Evolutionary conservation across 1,284 basidiomycete genomes (phyloP).

Genomic region (Golubevia pallescens): DNA sequence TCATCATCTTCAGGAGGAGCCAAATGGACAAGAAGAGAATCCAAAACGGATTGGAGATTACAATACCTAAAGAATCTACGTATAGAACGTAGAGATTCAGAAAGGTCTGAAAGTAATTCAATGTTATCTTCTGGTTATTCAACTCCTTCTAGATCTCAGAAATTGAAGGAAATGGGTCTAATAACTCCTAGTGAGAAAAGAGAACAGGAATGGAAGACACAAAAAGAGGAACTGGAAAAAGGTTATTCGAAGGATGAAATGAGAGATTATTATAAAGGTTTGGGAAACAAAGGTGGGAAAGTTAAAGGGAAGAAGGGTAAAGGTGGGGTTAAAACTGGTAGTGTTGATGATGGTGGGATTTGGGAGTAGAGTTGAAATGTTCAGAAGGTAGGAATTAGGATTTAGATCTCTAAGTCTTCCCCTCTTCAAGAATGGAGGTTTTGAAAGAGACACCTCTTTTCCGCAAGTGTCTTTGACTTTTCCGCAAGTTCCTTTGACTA

Average conservation of each 20-base stretch:
- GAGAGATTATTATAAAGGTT: conserved; percentile 44
- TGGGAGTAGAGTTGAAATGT: conserved; percentile 31
- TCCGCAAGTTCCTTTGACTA: no score
- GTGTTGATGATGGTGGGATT: conserved; percentile 33
- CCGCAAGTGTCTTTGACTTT: no score
- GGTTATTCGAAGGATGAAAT: conserved; percentile 40
- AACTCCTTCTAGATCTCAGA: conserved; percentile 41
- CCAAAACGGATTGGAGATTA: conserved; percentile 50
- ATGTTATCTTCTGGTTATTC: conserved; percentile 22
- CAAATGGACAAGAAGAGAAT: conserved; percentile 51
- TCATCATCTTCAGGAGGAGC: conserved; percentile 28
- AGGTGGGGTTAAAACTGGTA: conserved; percentile 41
- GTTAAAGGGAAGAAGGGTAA: conserved; percentile 49
- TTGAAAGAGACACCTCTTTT: no score
- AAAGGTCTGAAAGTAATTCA: conserved; percentile 11
- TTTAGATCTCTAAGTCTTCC: no score
- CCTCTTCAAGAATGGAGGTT: no score
- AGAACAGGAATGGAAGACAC: conserved; percentile 45
- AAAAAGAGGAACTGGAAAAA: conserved; percentile 15
- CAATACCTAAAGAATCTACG: conserved; percentile 26
- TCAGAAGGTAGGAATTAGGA: no score
- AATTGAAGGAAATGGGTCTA: conserved; percentile 33
- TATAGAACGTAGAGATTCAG: conserved; percentile 29
- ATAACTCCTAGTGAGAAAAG: conserved; percentile 29
- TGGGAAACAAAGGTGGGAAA: conserved; percentile 45